Evolutionary conservation across 306 rosid species (phyloP).

Genomic region (Trifolium repens): DNA sequence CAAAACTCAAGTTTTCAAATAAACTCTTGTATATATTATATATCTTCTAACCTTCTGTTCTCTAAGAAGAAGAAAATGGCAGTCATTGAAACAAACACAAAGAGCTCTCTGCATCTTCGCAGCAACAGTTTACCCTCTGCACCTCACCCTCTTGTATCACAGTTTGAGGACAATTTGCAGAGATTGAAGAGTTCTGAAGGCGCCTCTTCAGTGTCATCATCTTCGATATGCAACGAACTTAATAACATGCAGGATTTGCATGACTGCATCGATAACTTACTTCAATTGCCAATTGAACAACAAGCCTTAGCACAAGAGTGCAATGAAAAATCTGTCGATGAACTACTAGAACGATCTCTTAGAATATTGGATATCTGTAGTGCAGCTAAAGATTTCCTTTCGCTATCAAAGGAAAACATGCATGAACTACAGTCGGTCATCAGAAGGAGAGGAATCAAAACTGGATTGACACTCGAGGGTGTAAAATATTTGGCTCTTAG

Average conservation of each 20-base stretch:
- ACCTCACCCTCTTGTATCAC: slow-evolving; percentile 45
- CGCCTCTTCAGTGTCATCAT: slow-evolving; percentile 10
- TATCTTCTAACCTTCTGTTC: slow-evolving; percentile 16
- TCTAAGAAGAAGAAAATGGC: slow-evolving; percentile 39
- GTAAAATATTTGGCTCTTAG: slow-evolving; percentile 35
- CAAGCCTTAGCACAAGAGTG: slow-evolving; percentile 37
- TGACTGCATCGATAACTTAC: slow-evolving; percentile 39
- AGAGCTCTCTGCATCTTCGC: slow-evolving; percentile 42
- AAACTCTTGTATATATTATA: slow-evolving; percentile 26
- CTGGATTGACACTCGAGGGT: slow-evolving; percentile 21
- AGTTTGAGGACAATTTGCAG: slow-evolving; percentile 42
- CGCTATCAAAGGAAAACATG: slow-evolving; percentile 44
- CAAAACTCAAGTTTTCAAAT: slow-evolving; percentile 23
- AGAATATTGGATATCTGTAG: slow-evolving; percentile 40
- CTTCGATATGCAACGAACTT: slow-evolving; percentile 30
- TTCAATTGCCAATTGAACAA: slow-evolving; percentile 42
- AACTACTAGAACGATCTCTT: slow-evolving; percentile 43
- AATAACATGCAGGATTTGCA: slow-evolving; percentile 46
- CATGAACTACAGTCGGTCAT: slow-evolving; percentile 40
- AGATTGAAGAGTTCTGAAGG: slow-evolving; percentile 43
- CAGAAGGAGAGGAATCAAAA: slow-evolving; percentile 37
- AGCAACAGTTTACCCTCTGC: slow-evolving; percentile 45
- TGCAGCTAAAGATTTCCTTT: slow-evolving; percentile 32
- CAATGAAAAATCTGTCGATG: slow-evolving; percentile 26
- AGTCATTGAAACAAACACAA: slow-evolving; percentile 32